Base-by-base conservation (phyloP, 1,284 basidiomycete species). In the Uromyces viciae-fabae region DNA sequence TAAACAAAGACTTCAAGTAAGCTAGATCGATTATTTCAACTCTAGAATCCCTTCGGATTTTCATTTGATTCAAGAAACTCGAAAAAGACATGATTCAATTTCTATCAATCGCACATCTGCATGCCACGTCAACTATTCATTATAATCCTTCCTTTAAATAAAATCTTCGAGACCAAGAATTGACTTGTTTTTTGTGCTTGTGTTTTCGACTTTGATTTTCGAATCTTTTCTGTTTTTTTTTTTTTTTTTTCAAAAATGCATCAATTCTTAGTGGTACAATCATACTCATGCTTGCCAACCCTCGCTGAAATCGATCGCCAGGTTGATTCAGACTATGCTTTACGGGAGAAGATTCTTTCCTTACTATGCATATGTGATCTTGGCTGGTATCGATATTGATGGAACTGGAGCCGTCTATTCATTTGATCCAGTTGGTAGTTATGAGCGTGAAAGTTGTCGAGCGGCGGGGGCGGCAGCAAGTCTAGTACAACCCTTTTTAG, bases 271-370 rank as follows among this genome's bases (percentile, higher is more conserved):
- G 94, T 96, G 94, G 94, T 97, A 97, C 87, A 90, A 92, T 82
- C 94, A 96, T 86, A 93, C 93, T 22, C 95, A 98, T 87, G 90
- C 93, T 82, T 95, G 95, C 87, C 93, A 94, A 84, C 96, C 96
- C 92, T 91, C 93, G 33, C 89, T 98, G 64, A 92, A 92, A 83
- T 91, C 94, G 38, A 95, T 98, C 85, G 95, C 95, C 36, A 90
- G 94, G 81, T 89, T 98, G 84, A 94, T 98, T 80, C 95, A 97
- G 86, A 95, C 94, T 4, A 96, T 97, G 93, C 90, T 98, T 52
- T 98, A 97, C 85, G 91, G 90, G 68, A 91, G 93, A 83, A 91
- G 95, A 77, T 96, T 97, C 89, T 97, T 97, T 90, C 95, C 95
- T 2, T 97, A 92, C 89, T 97, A 95, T 86, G 92, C 95, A 56